Percentiles rank a stretch among this genome's conserved stretches.
Conservation (phyloP, 2,329 filamentous ascomycete species). For the Penicillium decumbens region DNA sequence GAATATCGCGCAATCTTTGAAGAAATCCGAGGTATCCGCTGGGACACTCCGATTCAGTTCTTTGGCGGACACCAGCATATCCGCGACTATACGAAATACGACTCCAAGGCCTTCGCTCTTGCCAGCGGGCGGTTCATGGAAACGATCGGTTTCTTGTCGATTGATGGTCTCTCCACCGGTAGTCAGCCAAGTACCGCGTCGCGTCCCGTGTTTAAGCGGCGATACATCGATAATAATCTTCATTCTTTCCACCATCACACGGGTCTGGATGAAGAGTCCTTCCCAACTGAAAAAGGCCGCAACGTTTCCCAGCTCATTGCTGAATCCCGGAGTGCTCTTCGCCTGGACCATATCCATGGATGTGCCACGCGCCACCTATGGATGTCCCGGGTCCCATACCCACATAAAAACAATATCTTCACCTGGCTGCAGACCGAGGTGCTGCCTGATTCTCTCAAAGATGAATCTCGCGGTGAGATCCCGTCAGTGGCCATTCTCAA, state of each 20-base stretch:
- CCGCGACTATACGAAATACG: conserved; percentile 75
- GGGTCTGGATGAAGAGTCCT: conserved; percentile 64
- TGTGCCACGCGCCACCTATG: conserved; percentile 77
- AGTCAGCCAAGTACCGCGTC: conserved; percentile 26
- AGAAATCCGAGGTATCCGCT: conserved; percentile 69
- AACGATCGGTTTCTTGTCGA: conserved; percentile 88
- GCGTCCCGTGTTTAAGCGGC: conserved; percentile 61
- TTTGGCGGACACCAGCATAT: conserved; percentile 91
- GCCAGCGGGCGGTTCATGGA: conserved; percentile 92
- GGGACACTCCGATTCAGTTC: conserved; percentile 81
- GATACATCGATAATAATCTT: conserved; percentile 93
- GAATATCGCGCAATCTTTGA: conserved; percentile 75
- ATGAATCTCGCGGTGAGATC: conserved; percentile 54
- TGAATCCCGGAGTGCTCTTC: conserved; percentile 62
- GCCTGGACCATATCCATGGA: conserved; percentile 71
- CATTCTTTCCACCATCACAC: conserved; percentile 79
- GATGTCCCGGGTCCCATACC: conserved; percentile 74
- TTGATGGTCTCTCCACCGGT: conserved; percentile 58
- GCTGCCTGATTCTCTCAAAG: conserved; percentile 62
- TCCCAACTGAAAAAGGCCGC: conserved; percentile 69
- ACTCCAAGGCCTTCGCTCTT: conserved; percentile 70
- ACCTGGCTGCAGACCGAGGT: conserved; percentile 73
- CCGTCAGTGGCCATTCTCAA: conserved; percentile 71
- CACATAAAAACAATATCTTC: conserved; percentile 69
- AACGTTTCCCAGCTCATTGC: conserved; percentile 68